Conservation (phyloP, 192 early-diverging fungal species). For the Gigaspora rosea region DNA sequence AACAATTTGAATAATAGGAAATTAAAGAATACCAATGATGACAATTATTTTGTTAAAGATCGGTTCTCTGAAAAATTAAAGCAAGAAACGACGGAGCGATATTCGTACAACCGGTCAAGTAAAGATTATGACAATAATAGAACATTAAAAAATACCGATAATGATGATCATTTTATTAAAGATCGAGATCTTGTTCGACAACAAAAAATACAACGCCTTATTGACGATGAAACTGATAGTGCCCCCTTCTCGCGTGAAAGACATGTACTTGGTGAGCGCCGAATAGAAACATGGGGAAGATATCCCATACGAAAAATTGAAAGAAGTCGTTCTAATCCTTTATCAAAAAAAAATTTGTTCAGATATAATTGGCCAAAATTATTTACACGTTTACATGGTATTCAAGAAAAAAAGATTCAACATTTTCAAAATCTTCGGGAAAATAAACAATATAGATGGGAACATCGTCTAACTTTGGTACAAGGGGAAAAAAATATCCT, state of each 20-base stretch:
- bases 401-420: conserved; percentile 30
- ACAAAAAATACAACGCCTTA: too few relatives aligned
- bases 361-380: conserved; percentile 10
- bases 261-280: background rate
- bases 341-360: background rate
- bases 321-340: background rate
- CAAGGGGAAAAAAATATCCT: conserved; percentile 39
- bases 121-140: too few relatives aligned
- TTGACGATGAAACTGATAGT: too few relatives aligned
- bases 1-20: too few relatives aligned
- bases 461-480: conserved; percentile 32
- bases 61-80: too few relatives aligned
- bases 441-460: conserved; percentile 35
- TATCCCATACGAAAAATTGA: background rate
- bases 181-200: too few relatives aligned
- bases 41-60: too few relatives aligned
- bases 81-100: too few relatives aligned
- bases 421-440: conserved; percentile 39
- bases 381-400: conserved; percentile 22
- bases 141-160: too few relatives aligned
- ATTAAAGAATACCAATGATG: too few relatives aligned
- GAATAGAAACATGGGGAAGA: background rate
- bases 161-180: too few relatives aligned
- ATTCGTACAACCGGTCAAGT: too few relatives aligned
- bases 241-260: background rate